phyloP scores from a whole-genome alignment of 495 filamentous ascomycete genomes.

The Thermothielavioides terrestris region DNA sequence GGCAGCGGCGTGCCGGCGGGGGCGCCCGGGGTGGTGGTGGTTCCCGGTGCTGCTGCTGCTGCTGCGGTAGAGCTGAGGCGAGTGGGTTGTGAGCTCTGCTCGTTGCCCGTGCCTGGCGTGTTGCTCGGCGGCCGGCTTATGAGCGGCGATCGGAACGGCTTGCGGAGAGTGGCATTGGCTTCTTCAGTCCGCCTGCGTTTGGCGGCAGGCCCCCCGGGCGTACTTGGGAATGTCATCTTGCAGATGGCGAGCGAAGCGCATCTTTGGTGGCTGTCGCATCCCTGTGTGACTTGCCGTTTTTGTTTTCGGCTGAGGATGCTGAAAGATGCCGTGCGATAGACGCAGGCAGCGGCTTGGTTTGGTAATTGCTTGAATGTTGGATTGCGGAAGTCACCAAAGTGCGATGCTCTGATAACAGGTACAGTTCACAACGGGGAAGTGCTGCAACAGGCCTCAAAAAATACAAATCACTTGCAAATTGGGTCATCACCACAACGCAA shows the following conservation, averaged over 20 bases:
- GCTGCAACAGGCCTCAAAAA: too few relatives aligned
- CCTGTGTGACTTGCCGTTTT: neutral
- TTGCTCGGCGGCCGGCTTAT: constrained; percentile 7
- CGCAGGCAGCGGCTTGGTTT: too few relatives aligned
- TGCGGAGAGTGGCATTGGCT: constrained; percentile 22
- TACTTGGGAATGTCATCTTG: constrained; percentile 17
- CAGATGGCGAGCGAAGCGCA: neutral
- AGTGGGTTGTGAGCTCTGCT: neutral
- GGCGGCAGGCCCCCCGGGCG: constrained; percentile 17
- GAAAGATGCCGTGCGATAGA: neutral
- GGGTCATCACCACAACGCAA: too few relatives aligned
- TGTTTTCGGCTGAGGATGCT: neutral
- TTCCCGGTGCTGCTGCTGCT: neutral
- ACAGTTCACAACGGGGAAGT: too few relatives aligned
- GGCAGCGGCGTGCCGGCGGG: neutral
- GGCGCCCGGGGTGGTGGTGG: neutral
- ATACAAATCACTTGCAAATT: too few relatives aligned
- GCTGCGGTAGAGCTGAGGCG: neutral
- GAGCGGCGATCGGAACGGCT: constrained; percentile 24
- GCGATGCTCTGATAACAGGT: too few relatives aligned
- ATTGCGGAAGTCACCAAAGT: too few relatives aligned
- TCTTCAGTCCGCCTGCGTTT: constrained; percentile 25
- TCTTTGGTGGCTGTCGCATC: neutral
- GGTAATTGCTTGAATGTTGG: too few relatives aligned
- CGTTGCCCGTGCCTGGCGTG: neutral